These are phyloP conservation scores for Galerina marginata DNA, from an alignment of 768 basidiomycete genomes.

Conservation along the genomic window DNA sequence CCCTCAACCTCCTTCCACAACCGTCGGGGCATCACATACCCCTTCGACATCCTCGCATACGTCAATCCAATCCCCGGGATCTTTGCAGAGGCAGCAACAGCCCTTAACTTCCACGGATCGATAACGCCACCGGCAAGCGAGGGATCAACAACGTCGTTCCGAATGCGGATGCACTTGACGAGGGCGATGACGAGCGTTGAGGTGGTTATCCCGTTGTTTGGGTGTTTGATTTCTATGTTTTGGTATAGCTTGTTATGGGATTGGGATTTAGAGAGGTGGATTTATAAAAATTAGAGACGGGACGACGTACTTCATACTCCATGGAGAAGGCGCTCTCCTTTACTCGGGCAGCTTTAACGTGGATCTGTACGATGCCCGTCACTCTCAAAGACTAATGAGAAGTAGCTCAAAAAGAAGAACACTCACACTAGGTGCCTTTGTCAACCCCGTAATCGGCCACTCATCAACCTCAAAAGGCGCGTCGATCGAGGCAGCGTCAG, in stretches of 20 bases:
- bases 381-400: not conserved
- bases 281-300: too few relatives aligned
- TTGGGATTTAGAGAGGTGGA: conserved; percentile 30
- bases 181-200: conserved; percentile 54
- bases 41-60: conserved; percentile 33
- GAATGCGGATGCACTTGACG: conserved; percentile 61
- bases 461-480: conserved; percentile 58
- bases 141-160: conserved; percentile 52
- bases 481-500: conserved; percentile 56
- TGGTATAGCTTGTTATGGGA: conserved; percentile 43
- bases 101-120: too few relatives aligned
- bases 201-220: conserved; percentile 35
- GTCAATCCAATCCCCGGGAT: conserved; percentile 31
- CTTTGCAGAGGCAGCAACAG: not conserved
- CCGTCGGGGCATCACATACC: too few relatives aligned
- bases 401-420: not conserved
- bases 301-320: conserved; percentile 64
- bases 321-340: conserved; percentile 68
- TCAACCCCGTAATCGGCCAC: conserved; percentile 68
- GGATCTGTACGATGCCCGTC: conserved; percentile 32
- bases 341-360: conserved; percentile 60
- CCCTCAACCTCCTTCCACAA: conserved; percentile 43
- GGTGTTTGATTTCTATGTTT: conserved; percentile 47
- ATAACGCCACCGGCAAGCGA: not conserved
- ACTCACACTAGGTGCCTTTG: conserved; percentile 59